Conservation (phyloP, 345 rosid species). For the Odontarrhena argentea region DNA sequence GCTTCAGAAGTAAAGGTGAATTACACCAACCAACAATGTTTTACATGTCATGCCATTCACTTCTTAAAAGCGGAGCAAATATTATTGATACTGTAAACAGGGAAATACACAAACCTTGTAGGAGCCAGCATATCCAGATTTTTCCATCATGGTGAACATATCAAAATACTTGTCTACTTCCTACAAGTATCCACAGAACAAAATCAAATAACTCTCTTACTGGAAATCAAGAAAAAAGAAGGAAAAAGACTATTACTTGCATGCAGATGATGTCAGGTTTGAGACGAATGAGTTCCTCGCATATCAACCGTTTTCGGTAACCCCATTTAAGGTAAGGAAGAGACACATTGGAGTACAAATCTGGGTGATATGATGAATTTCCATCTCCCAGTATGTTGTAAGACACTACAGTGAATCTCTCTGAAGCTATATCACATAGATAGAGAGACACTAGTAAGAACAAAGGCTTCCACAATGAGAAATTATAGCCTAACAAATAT, state of each 20-base stretch:
- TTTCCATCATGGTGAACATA: conserved; percentile 52
- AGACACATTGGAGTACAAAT: conserved; percentile 65
- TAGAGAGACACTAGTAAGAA: conserved; percentile 3
- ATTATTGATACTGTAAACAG: conserved; percentile 6
- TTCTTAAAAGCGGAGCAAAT: background rate
- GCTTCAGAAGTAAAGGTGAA: conserved; percentile 30
- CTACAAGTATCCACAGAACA: conserved; percentile 44
- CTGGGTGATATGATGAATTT: conserved; percentile 64
- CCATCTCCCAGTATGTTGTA: conserved; percentile 78
- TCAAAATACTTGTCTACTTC: conserved; percentile 82
- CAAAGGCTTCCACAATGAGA: background rate
- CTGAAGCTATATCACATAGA: conserved; percentile 40
- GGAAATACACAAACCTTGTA: conserved; percentile 55
- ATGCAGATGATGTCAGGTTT: conserved; percentile 71
- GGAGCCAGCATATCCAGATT: conserved; percentile 72
- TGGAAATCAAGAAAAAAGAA: background rate
- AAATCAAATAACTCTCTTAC: conserved; percentile 4
- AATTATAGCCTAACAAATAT: background rate
- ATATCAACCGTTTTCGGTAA: conserved; percentile 63
- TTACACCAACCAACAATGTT: conserved; percentile 8
- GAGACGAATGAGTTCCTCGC: conserved; percentile 59
- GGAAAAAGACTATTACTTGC: conserved; percentile 51
- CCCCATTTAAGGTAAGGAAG: conserved; percentile 61
- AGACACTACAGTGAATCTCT: conserved; percentile 63
- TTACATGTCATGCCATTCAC: conserved; percentile 25